Conservation (phyloP, 1,139 yeast genomes). For the Geotrichum klebahnii region DNA sequence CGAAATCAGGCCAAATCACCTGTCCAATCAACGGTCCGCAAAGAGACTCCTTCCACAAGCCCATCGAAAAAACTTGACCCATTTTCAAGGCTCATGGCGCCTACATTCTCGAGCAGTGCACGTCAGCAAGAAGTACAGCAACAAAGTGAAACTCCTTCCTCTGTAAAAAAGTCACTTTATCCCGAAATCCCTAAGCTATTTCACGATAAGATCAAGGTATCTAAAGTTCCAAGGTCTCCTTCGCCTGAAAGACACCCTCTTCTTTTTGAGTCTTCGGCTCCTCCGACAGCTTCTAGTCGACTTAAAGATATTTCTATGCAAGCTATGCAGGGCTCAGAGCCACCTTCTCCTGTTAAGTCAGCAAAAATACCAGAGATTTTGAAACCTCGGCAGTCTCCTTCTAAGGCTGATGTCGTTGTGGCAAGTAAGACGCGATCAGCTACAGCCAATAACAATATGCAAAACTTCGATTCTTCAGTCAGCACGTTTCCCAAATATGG, state of each 20-base stretch:
- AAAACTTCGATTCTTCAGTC: neutral
- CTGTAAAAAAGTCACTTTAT: constrained; percentile 2
- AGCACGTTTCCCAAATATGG: constrained; percentile 2
- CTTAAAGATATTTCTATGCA: constrained; percentile 1
- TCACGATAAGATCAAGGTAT: neutral
- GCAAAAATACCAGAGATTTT: neutral
- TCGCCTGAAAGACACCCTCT: constrained; percentile 3
- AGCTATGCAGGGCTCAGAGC: neutral
- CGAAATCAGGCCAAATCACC: constrained; percentile 8
- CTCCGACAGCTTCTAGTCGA: neutral
- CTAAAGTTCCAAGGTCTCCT: neutral
- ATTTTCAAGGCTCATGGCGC: constrained; percentile 14
- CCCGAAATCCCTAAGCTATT: constrained; percentile 12
- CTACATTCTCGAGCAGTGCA: constrained; percentile 17
- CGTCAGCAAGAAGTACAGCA: constrained; percentile 2
- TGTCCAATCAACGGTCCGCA: neutral
- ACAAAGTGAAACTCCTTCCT: neutral
- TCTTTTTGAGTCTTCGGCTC: neutral
- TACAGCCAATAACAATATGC: neutral
- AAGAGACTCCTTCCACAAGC: neutral
- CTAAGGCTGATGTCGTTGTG: neutral
- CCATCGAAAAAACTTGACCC: constrained; percentile 9
- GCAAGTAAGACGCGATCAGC: constrained; percentile 9
- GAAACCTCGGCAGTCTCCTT: constrained; percentile 1
- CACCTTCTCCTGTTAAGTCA: neutral